Base-by-base conservation (phyloP, 2,329 filamentous ascomycete genomes). In the Xylariaceae sp. region DNA sequence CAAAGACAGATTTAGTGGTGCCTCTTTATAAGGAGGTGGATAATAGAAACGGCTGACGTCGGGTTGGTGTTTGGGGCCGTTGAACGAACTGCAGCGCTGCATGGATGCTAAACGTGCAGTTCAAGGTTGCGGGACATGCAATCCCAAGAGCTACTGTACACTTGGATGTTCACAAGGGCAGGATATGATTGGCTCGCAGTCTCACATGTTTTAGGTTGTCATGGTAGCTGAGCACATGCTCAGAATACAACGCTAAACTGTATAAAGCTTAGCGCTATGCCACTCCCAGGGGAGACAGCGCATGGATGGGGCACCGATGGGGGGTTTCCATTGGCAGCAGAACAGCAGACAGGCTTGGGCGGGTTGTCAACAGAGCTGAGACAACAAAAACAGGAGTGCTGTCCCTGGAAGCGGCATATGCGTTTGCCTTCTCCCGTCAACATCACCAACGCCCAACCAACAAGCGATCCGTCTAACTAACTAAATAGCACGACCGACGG, bases 191-290 rank as follows among this genome's bases (percentile, higher is more conserved):
- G 55, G 51, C 33, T n/a, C 23, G 26, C 45, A n/a, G 3, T n/a
- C 8, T 24, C 15, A 10, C 1, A 45, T 51, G 21, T 32, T 46
- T n/a, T 45, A 27, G 61, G 64, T 66, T 66, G 64, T 65, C 64
- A 64, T 64, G 66, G 66, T 67, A 68, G 65, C 65, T 53, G 42
- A 51, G 47, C 57, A 64, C 59, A 60, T 64, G 62, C 61, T 53
- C 57, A 55, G 50, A 24, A 16, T 1, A 44, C 15, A 0, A 26
- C 45, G 61, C 61, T 66, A 65, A 39, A 0, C 62, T 59, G 0
- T 0, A 37, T 8, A 4, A 0, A 21, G 55, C 7, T 15, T 65
- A 65, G 66, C 48, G 43, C 43, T 7, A 40, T 60, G 57, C 44
- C 40, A 52, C 37, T 50, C 50, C 55, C 60, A 67, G 58, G 63